These are phyloP conservation scores for Eimeria maxima DNA, from an alignment of 169 alveolate genomes.

Conservation along the genomic window DNA sequence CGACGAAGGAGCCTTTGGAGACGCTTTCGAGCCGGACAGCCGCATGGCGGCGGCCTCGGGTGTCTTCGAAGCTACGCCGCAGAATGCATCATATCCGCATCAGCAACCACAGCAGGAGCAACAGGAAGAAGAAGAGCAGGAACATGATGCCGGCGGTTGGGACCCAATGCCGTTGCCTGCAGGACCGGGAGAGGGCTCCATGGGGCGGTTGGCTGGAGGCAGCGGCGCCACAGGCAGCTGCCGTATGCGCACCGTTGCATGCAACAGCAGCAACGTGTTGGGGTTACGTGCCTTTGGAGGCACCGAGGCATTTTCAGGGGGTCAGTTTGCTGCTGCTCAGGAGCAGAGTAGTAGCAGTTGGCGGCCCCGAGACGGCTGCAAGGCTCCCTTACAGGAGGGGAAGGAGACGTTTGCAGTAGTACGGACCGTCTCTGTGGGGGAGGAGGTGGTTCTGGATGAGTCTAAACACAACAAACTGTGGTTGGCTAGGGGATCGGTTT, in stretches of 20 bases:
- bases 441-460: neutral
- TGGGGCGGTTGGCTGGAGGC: neutral
- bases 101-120: neutral
- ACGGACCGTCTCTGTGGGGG: neutral
- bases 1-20: slow-evolving; percentile 1
- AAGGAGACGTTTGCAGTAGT: neutral
- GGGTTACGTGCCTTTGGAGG: neutral
- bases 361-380: neutral
- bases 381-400: neutral
- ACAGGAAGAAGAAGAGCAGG: neutral
- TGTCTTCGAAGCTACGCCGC: neutral
- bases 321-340: neutral
- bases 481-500: slow-evolving; percentile 48
- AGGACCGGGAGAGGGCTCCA: neutral
- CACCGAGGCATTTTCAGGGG: neutral
- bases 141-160: neutral
- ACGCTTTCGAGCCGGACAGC: neutral
- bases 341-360: neutral
- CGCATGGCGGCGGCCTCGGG: neutral
- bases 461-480: neutral
- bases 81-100: neutral
- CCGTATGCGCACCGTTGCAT: neutral
- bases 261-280: slow-evolving; percentile 7
- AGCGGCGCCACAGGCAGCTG: neutral
- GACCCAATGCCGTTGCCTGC: neutral